Conservation (phyloP, 805 yeast species). For the Wickerhamomyces bisporus region DNA sequence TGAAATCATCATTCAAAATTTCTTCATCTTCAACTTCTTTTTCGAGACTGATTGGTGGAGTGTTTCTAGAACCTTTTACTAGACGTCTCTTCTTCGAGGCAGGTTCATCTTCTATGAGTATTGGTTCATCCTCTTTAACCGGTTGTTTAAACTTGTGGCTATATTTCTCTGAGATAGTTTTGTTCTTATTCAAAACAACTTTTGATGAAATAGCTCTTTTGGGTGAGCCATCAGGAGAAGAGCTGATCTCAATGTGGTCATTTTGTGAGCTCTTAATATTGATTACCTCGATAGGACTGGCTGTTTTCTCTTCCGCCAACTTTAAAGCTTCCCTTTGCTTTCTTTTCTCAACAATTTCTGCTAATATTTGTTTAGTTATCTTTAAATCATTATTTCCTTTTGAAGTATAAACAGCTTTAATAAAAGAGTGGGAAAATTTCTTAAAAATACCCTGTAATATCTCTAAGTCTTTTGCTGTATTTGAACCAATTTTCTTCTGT, state of each 20-base stretch:
- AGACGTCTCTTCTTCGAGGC: constrained; percentile 31
- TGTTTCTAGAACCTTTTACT: constrained; percentile 32
- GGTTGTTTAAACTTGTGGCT: constrained; percentile 23
- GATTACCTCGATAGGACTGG: background rate
- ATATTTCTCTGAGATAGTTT: constrained; percentile 31
- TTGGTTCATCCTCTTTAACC: background rate
- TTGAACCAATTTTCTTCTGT: constrained; percentile 6
- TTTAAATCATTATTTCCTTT: constrained; percentile 30
- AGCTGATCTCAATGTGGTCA: constrained; percentile 15
- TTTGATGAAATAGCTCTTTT: constrained; percentile 27
- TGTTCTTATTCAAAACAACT: constrained; percentile 31
- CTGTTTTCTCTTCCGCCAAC: constrained; percentile 1
- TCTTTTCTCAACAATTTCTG: constrained; percentile 26
- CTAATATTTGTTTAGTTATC: constrained; percentile 28
- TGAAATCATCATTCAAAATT: constrained; percentile 34
- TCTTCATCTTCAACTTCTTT: constrained; percentile 41
- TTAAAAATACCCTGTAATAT: constrained; percentile 26
- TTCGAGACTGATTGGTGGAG: constrained; percentile 22
- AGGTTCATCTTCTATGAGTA: constrained; percentile 10
- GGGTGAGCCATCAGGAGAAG: constrained; percentile 25
- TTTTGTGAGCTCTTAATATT: constrained; percentile 1
- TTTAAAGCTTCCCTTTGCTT: constrained; percentile 17
- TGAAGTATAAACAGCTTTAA: constrained; percentile 34
- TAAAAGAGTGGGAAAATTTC: constrained; percentile 28
- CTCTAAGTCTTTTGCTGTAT: constrained; percentile 15